Conservation (phyloP, 2,329 filamentous ascomycete species). For the Bipolaris sorokiniana region DNA sequence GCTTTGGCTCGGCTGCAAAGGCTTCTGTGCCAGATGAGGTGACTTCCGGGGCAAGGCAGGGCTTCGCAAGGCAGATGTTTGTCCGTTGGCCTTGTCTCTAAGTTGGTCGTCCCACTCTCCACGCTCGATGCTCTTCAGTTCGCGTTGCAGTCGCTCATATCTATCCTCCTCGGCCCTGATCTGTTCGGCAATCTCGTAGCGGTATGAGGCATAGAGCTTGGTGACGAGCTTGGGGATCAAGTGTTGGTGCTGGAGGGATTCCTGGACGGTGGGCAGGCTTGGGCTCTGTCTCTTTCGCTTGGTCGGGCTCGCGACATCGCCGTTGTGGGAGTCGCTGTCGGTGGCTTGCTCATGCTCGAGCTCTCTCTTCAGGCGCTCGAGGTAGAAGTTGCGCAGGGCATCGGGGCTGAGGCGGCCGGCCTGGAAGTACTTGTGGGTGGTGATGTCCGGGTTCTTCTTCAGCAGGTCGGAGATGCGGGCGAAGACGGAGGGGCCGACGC, state of each 20-base stretch:
- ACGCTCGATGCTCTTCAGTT: constrained; percentile 72
- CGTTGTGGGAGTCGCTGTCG: constrained; percentile 51
- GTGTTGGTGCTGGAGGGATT: constrained; percentile 69
- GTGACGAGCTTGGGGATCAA: constrained; percentile 74
- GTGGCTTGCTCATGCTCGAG: constrained; percentile 58
- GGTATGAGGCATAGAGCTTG: constrained; percentile 77
- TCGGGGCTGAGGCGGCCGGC: constrained; percentile 75
- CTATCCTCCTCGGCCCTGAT: constrained; percentile 76
- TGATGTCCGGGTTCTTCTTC: constrained; percentile 74
- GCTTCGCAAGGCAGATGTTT: constrained; percentile 29
- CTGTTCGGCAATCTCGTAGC: constrained; percentile 69
- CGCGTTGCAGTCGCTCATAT: constrained; percentile 67
- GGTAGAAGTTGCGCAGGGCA: constrained; percentile 78
- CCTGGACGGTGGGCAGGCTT: constrained; percentile 67
- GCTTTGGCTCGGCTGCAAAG: constrained; percentile 15
- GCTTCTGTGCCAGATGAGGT: constrained; percentile 30
- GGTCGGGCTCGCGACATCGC: constrained; percentile 55
- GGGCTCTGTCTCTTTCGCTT: constrained; percentile 75
- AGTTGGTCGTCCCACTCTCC: constrained; percentile 60
- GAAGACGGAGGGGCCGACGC: constrained; percentile 70
- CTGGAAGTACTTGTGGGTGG: constrained; percentile 74
- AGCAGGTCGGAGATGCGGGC: constrained; percentile 75
- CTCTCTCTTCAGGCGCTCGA: constrained; percentile 77
- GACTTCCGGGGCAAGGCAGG: constrained; percentile 36
- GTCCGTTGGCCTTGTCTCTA: constrained; percentile 32